These are phyloP conservation scores for Crithidia sp. DNA, from an alignment of 208 protist genomes.

Conservation along the genomic window DNA sequence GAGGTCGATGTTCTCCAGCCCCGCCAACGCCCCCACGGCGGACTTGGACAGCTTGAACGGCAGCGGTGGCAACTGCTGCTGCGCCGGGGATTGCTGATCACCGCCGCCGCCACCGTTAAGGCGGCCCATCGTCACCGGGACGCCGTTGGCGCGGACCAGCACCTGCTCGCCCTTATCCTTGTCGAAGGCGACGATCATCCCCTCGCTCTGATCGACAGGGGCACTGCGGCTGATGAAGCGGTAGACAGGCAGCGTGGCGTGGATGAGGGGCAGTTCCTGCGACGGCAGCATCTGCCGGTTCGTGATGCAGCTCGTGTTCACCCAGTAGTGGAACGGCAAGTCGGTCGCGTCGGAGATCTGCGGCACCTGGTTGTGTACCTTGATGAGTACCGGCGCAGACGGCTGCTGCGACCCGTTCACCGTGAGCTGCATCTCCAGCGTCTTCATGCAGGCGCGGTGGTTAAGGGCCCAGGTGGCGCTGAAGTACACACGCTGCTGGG, in stretches of 20 bases:
- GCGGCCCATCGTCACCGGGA: conserved; percentile 60
- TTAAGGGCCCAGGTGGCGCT: conserved; percentile 71
- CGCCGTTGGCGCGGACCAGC: conserved; percentile 73
- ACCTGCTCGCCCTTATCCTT: conserved; percentile 81
- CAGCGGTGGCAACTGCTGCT: not conserved
- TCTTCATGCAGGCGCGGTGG: conserved; percentile 64
- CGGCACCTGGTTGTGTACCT: conserved; percentile 71
- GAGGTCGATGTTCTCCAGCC: conserved; percentile 22
- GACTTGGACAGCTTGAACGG: conserved; percentile 6
- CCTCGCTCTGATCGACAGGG: conserved; percentile 53
- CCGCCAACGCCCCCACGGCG: conserved; percentile 9
- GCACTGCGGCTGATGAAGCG: conserved; percentile 55
- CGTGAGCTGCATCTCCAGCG: conserved; percentile 72
- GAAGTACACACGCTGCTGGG: conserved; percentile 90
- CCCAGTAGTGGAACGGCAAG: conserved; percentile 88
- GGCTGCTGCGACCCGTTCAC: conserved; percentile 80
- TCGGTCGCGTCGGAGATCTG: conserved; percentile 56
- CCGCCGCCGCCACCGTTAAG: conserved; percentile 20
- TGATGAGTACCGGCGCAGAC: conserved; percentile 76
- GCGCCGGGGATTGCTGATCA: not conserved
- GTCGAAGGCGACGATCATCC: conserved; percentile 81
- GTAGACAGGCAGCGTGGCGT: conserved; percentile 77
- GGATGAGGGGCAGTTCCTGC: conserved; percentile 81
- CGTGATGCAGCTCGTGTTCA: conserved; percentile 82
- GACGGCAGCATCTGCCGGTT: conserved; percentile 77